Conservation (phyloP, 2,329 filamentous ascomycete species). For the Aureobasidium sp. region DNA sequence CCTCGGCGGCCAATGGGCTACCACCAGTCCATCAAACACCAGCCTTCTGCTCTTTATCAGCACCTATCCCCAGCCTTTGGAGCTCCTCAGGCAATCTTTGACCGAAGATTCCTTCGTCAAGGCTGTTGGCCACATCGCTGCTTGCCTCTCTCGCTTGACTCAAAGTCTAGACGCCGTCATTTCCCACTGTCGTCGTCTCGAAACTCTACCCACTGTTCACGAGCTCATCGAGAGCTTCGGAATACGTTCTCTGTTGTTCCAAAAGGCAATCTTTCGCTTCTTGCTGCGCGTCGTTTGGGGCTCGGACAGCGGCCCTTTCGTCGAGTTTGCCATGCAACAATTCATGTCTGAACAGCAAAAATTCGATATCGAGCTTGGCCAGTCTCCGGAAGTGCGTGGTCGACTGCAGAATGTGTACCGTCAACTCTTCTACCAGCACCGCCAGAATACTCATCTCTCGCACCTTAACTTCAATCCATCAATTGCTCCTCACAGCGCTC, state of each 20-base stretch:
- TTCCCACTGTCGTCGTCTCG: neutral
- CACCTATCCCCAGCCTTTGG: constrained; percentile 5
- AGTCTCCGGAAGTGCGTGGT: neutral
- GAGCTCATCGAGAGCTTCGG: constrained; percentile 2
- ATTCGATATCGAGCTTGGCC: neutral
- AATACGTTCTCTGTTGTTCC: neutral
- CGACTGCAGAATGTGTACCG: neutral
- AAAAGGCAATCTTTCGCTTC: constrained; percentile 6
- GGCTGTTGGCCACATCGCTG: neutral
- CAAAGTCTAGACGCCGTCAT: neutral
- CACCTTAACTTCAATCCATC: neutral
- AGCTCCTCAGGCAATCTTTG: neutral
- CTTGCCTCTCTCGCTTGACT: neutral
- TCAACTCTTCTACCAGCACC: neutral
- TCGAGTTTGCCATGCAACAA: neutral
- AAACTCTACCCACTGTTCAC: constrained; percentile 6
- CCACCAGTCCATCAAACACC: neutral
- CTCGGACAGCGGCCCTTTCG: neutral
- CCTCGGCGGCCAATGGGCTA: neutral
- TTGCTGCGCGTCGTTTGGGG: constrained; percentile 4
- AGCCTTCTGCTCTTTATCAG: neutral
- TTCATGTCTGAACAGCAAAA: constrained; percentile 6
- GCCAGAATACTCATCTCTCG: neutral
- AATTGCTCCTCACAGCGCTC: no score
- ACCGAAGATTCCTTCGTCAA: neutral